Base-by-base conservation (phyloP, 306 rosid species). In the Rosa chinensis region DNA sequence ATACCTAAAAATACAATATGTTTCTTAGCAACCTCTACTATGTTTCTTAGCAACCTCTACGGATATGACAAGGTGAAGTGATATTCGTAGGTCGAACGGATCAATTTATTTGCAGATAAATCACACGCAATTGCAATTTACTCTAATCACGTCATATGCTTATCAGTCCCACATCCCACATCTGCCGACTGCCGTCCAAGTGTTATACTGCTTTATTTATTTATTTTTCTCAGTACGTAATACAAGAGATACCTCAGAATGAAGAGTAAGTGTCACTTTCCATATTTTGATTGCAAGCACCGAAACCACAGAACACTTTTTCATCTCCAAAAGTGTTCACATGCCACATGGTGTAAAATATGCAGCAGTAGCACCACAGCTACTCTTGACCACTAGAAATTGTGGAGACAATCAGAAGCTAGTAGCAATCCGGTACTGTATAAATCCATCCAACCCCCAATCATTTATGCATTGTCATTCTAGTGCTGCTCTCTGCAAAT, bases 371-470 rank as follows among this genome's bases (percentile, higher is more conserved):
- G 69, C 69, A 7, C 48, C 32, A 10, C 12, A 21, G 11, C 40
- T 2, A 10, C 59, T 56, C 82, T 70, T 74, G 66, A 56, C 80
- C 86, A 74, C 87, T 84, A 68, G 25, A 84, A 77, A 70, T 64
- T 77, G 86, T 83, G 88, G 89, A 72, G 72, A 73, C 85, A 62
- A 40, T 59, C 47, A 56, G n/a, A 63, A 47, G 77, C 59, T 42
- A 17, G 42, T 35, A 70, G 20, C 73, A 48, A 52, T 82, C 58
- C 56, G 17, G 32, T 79, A 32, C 45, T 52, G 37, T 21, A 53
- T 84, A 72, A 28, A 48, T 58, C 69, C 53, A 20, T 16, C 78
- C 79, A 18, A 5, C 63, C 74, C 77, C 80, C 63, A 84, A 49
- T 43, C 81, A 52, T 72, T 52, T 53, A 80, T 28, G 50, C 84